Base-by-base conservation (phyloP, 352 stramenopile species). In the Phytopythium ostracodes region DNA sequence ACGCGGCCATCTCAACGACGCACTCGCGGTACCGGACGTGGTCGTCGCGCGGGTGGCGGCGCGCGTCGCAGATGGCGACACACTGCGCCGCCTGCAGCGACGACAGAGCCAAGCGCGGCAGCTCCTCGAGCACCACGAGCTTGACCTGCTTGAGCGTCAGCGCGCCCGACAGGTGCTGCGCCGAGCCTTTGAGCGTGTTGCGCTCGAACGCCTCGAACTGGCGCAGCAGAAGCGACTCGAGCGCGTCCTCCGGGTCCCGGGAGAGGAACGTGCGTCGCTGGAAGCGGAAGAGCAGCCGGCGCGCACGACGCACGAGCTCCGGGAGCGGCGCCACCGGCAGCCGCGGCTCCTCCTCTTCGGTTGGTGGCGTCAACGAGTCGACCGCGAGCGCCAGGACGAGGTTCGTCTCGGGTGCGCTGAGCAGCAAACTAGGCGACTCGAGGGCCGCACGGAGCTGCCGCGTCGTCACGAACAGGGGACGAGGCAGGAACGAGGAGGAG, bases 401-500 rank as follows among this genome's bases (percentile, higher is more conserved):
- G 59, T 88, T 91, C 38, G 83, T 74, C 60, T 91, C 81, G 17
- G 73, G 64, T 42, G 76, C 68, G 52, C 76, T 84, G 12, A 91
- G 61, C 14, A 91, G 51, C 20, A 91, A 59, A 31, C 77, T 65
- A 2, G 79, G 76, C 12, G 76, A 77, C 60, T 88, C 81, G 17
- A 91, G 68, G 25, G 72, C 53, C 8, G 56, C 63, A 42, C 76
- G 81, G 8, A 91, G 60, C 43, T 89, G 77, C 0, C 72, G 72
- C 4, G 63, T 58, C 0, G 72, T 78, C 63, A 88, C 61, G 22
- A 63, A 71, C n/a, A 65, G 61, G 51, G 73, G 66, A 0, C 58
- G 43, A 27, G 71, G 73, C 35, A 38, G 22, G 5, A 67, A n/a
- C n/a, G 29, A 42, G 38, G 43, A n/a, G 29, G 31, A 31, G 14